phyloP scores from a whole-genome alignment of 805 yeast genomes.

The Naumovozyma castellii region DNA sequence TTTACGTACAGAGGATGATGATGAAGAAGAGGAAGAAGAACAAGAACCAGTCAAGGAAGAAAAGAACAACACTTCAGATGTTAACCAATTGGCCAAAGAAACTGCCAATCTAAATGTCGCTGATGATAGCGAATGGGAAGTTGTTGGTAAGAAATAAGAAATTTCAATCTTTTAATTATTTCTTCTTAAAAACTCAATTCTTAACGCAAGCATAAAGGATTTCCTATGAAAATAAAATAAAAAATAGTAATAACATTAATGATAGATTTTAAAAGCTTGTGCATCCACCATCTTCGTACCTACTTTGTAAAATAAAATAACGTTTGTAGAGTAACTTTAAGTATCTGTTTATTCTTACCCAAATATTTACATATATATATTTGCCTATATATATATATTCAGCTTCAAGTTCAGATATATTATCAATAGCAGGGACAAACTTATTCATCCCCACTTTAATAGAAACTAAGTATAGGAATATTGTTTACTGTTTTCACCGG shows the following conservation, averaged over 20 bases:
- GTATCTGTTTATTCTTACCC: neutral
- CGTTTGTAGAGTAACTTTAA: neutral
- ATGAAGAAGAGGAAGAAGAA: constrained; percentile 34
- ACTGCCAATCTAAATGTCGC: constrained; percentile 34
- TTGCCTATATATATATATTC: too few relatives aligned
- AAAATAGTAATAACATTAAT: neutral
- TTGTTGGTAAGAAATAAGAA: constrained; percentile 35
- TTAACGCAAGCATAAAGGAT: neutral
- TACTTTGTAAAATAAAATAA: neutral
- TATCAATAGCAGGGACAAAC: too few relatives aligned
- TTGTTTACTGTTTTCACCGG: too few relatives aligned
- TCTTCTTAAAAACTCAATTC: neutral
- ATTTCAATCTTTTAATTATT: neutral
- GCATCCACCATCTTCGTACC: neutral
- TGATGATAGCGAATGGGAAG: constrained; percentile 38
- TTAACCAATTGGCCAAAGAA: constrained; percentile 28
- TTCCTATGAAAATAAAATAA: neutral
- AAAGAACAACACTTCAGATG: constrained; percentile 11
- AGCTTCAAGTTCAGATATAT: too few relatives aligned
- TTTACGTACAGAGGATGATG: constrained; percentile 44
- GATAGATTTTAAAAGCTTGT: neutral
- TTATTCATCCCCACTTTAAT: too few relatives aligned
- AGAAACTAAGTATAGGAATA: too few relatives aligned
- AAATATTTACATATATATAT: neutral
- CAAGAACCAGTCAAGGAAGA: constrained; percentile 5